A percentile compares a stretch with the other conserved stretches of the same genome.
These are phyloP conservation scores for Cyberlindnera mycetangii DNA, from an alignment of 805 yeast genomes.

Conservation along the genomic window DNA sequence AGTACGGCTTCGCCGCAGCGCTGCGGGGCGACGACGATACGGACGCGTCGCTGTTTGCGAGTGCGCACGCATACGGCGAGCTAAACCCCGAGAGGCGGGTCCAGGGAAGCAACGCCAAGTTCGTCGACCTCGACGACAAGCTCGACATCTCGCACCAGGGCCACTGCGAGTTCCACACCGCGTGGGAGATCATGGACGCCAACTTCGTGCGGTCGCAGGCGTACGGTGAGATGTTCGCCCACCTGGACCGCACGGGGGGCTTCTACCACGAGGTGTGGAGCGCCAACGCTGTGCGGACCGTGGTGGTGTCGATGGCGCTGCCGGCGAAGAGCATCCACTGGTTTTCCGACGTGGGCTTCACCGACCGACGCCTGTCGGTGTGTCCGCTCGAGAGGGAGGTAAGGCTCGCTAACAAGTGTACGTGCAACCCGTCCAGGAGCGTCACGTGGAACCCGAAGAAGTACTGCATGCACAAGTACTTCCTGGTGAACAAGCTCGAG, in stretches of 20 bases:
- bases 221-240: conserved; percentile 54
- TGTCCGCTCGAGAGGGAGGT: conserved; percentile 71
- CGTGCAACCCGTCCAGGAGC: conserved; percentile 67
- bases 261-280: conserved; percentile 87
- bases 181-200: conserved; percentile 67
- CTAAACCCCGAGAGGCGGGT: conserved; percentile 35
- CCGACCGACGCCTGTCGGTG: conserved; percentile 51
- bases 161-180: conserved; percentile 72
- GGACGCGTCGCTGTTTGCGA: conserved; percentile 58
- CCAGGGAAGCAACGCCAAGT: conserved; percentile 47
- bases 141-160: conserved; percentile 38
- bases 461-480: conserved; percentile 64
- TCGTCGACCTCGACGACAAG: conserved; percentile 56
- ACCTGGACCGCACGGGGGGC: conserved; percentile 65
- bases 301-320: conserved; percentile 59
- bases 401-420: conserved; percentile 60
- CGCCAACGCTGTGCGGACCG: conserved; percentile 78
- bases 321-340: conserved; percentile 56
- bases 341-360: conserved; percentile 71
- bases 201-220: conserved; percentile 57
- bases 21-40: conserved; percentile 54
- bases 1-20: conserved; percentile 60
- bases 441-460: conserved; percentile 61
- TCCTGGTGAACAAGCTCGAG: conserved; percentile 44
- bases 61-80: conserved; percentile 41